Evolutionary conservation across 805 yeast genomes (phyloP).

Genomic region (Hagleromyces aurorensis): DNA sequence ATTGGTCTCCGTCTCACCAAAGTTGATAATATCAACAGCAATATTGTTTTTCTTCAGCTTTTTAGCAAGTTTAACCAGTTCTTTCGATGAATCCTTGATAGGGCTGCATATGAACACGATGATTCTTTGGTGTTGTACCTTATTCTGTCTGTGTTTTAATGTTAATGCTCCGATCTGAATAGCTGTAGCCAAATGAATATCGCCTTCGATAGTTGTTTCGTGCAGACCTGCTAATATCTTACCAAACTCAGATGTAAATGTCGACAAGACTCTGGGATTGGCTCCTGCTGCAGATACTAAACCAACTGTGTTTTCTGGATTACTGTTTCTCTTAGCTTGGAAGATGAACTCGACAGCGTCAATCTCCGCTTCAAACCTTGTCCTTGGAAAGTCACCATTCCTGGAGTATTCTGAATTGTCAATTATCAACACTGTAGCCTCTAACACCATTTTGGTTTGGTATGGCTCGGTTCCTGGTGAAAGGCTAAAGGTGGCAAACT

Average conservation of each 20-base stretch:
- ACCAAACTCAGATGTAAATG: slow-evolving; percentile 82
- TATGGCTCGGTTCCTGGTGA: no score
- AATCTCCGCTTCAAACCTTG: slow-evolving; percentile 85
- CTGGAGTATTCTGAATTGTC: slow-evolving; percentile 96
- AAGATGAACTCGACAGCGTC: slow-evolving; percentile 85
- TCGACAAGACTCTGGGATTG: slow-evolving; percentile 80
- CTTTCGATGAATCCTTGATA: slow-evolving; percentile 53
- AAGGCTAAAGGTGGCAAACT: no score
- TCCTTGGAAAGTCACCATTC: slow-evolving; percentile 87
- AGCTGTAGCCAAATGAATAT: slow-evolving; percentile 64
- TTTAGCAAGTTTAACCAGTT: slow-evolving; percentile 77
- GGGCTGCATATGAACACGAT: slow-evolving; percentile 89
- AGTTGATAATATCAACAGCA: slow-evolving; percentile 82
- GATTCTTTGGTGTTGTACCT: slow-evolving; percentile 83
- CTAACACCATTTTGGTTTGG: slow-evolving; percentile 83
- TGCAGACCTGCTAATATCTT: slow-evolving; percentile 78
- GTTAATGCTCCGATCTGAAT: slow-evolving; percentile 92
- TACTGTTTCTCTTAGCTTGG: slow-evolving; percentile 74
- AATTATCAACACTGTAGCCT: slow-evolving; percentile 90
- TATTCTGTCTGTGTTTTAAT: slow-evolving; percentile 91
- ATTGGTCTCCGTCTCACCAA: slow-evolving; percentile 81
- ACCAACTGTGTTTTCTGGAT: slow-evolving; percentile 94
- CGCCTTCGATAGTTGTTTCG: slow-evolving; percentile 65
- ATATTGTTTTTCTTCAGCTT: slow-evolving; percentile 88
- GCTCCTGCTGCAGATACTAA: slow-evolving; percentile 81